Base-by-base conservation (phyloP, 78 protist species). In the slime mould (Dictyostelium discoideum) region DNA sequence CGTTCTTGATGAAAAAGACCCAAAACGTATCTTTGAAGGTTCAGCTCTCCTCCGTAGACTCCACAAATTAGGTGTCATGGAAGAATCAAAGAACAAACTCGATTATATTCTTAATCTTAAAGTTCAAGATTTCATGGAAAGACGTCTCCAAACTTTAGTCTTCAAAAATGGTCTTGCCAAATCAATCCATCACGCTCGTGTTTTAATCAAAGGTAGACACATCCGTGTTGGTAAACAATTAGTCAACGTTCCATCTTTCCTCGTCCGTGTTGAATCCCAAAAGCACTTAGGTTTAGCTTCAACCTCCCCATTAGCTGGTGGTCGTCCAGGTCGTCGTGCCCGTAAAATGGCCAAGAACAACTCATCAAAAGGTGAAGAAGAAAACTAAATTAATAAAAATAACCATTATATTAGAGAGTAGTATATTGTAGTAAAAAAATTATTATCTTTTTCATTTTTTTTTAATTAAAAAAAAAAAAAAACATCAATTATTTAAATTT, bases 141-240 rank as follows among this genome's bases (percentile, higher is more conserved):
- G 99, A 50, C 99, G 99, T 26, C 99, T 99, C 92, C 99, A 99
- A 98, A 99, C 99, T 40, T 86, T 97, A 40, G 99, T 99, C 74
- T 94, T 97, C 98, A 97, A 98, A 97, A 78, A 77, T 7, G 98
- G 98, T 57, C 96, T 98, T 13, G 99, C 99, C 96, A 97, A 98
- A 89, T 98, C 99, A 57, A 97, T 99, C 97, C 99, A 99, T 97
- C 99, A 99, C 96, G 99, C 99, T 67, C 99, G 99, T 83, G 99
- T 98, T 76, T 96, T 99, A 48, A 99, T 99, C 98, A 93, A 95
- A 74, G 99, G 99, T 97, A 96, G 99, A 69, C 99, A 99, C 99
- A 99, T 99, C 96, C 98, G 99, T 50, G 99, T 99, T 74, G 99
- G 99, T 81, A 98, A 98, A 97, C 99, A 99, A 98, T 50, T 99